Conservation (phyloP, 2,329 filamentous ascomycete genomes). For the Penicillium decumbens region DNA sequence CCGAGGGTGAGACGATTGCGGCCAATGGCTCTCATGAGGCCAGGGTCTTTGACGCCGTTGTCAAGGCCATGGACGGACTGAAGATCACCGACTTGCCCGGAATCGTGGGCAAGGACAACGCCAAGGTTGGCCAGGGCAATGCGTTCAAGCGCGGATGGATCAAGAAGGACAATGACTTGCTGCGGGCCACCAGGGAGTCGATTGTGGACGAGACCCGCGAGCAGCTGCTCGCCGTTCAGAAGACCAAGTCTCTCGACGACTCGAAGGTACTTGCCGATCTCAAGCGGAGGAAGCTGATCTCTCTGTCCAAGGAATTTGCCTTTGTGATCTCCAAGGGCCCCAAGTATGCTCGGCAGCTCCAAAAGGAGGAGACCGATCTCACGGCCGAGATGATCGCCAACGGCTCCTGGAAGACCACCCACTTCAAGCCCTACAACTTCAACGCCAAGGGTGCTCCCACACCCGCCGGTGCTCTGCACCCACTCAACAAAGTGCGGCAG, state of each 20-base stretch:
- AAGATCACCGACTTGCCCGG: constrained; percentile 66
- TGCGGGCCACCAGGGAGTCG: constrained; percentile 58
- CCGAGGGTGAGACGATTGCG: constrained; percentile 67
- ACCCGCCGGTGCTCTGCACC: constrained; percentile 49
- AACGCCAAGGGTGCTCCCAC: constrained; percentile 58
- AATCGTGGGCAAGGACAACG: constrained; percentile 45
- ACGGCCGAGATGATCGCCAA: constrained; percentile 84
- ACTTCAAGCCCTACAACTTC: constrained; percentile 82
- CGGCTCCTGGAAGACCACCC: constrained; percentile 86
- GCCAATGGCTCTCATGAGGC: constrained; percentile 76
- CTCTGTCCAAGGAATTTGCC: constrained; percentile 74
- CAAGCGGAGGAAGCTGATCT: constrained; percentile 87
- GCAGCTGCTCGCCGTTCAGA: constrained; percentile 67
- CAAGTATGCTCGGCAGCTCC: constrained; percentile 83
- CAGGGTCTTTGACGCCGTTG: constrained; percentile 71
- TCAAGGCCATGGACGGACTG: constrained; percentile 69
- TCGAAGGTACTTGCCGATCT: constrained; percentile 73
- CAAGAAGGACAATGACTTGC: constrained; percentile 57
- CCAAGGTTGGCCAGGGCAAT: constrained; percentile 79
- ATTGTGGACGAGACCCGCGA: constrained; percentile 77
- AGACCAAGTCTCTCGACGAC: constrained; percentile 65
- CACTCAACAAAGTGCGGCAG: constrained; percentile 85
- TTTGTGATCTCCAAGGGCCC: constrained; percentile 80
- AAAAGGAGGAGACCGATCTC: constrained; percentile 90
- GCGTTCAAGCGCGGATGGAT: constrained; percentile 76